phyloP scores from a whole-genome alignment of 148 eudicot species.

The Agrostemma githago region DNA sequence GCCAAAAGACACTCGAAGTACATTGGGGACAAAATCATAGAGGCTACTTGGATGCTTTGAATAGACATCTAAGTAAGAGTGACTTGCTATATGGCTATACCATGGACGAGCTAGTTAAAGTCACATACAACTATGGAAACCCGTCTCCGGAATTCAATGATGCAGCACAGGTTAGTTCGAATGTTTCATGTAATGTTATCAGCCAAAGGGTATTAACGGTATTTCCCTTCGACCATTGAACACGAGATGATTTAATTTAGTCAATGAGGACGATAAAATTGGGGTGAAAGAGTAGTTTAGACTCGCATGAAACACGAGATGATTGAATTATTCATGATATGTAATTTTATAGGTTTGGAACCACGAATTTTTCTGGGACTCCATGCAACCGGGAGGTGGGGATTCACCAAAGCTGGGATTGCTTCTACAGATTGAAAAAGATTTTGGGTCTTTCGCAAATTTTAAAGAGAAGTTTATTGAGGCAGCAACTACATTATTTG shows the following conservation, averaged over 20 bases:
- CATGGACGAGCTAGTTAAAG: slow-evolving; percentile 81
- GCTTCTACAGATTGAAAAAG: slow-evolving; percentile 81
- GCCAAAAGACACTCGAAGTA: slow-evolving; percentile 59
- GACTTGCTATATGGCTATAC: slow-evolving; percentile 80
- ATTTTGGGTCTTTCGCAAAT: slow-evolving; percentile 69
- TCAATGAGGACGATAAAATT: too few relatives aligned
- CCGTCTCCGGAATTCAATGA: slow-evolving; percentile 78
- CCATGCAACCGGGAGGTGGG: slow-evolving; percentile 96
- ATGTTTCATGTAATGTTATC: not conserved
- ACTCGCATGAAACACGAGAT: not conserved
- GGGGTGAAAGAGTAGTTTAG: not conserved
- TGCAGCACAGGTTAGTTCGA: slow-evolving; percentile 80
- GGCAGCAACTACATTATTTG: slow-evolving; percentile 66
- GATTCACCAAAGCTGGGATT: slow-evolving; percentile 66
- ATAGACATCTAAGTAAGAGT: slow-evolving; percentile 58
- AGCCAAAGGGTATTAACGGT: not conserved
- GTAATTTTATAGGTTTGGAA: slow-evolving; percentile 70
- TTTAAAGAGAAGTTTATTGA: slow-evolving; percentile 73
- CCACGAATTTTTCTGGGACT: slow-evolving; percentile 97
- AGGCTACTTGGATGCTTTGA: slow-evolving; percentile 68
- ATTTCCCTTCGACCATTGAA: too few relatives aligned
- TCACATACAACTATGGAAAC: slow-evolving; percentile 83
- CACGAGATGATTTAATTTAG: too few relatives aligned
- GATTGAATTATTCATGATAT: not conserved
- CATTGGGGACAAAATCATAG: slow-evolving; percentile 93